Evolutionary conservation across 768 basidiomycete genomes (phyloP).

Genomic region (Lactarius indigo): DNA sequence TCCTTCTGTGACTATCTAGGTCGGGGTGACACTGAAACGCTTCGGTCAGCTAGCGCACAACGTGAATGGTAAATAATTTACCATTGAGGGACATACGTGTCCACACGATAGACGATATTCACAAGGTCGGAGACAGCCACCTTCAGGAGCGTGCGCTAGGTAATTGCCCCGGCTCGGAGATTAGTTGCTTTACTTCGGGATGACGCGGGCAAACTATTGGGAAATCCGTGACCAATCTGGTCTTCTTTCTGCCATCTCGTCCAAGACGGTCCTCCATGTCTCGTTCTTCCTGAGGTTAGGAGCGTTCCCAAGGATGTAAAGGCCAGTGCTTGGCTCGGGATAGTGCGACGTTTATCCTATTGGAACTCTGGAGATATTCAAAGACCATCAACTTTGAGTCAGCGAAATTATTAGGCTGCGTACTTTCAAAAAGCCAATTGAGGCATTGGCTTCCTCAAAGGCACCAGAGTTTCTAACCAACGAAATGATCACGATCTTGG

Average conservation of each 20-base stretch:
- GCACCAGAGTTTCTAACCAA: conserved; percentile 69
- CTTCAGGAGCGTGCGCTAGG: conserved; percentile 24
- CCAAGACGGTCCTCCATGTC: conserved; percentile 58
- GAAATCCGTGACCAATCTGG: conserved; percentile 18
- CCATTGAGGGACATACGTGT: conserved; percentile 32
- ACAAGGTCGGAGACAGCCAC: conserved; percentile 34
- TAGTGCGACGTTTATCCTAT: conserved; percentile 52
- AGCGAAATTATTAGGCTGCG: neutral
- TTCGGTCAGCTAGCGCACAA: neutral
- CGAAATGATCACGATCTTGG: conserved; percentile 67
- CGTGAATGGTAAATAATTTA: conserved; percentile 3
- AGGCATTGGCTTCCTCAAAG: conserved; percentile 33
- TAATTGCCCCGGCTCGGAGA: conserved; percentile 22
- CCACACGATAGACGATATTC: conserved; percentile 31
- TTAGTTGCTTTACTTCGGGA: neutral
- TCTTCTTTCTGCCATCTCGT: conserved; percentile 51
- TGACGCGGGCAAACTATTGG: conserved; percentile 24
- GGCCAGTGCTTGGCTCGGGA: conserved; percentile 71
- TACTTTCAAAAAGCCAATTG: conserved; percentile 75
- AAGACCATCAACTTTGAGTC: conserved; percentile 32
- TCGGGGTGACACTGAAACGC: conserved; percentile 27
- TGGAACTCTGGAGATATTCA: conserved; percentile 30
- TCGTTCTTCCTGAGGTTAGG: conserved; percentile 46
- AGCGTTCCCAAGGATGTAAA: conserved; percentile 71
- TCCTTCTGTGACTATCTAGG: conserved; percentile 25